Evolutionary conservation across 2,329 filamentous ascomycete species (phyloP), one percentile per base, ranked within the genome.

Genomic region (Westerdykella sp.): DNA sequence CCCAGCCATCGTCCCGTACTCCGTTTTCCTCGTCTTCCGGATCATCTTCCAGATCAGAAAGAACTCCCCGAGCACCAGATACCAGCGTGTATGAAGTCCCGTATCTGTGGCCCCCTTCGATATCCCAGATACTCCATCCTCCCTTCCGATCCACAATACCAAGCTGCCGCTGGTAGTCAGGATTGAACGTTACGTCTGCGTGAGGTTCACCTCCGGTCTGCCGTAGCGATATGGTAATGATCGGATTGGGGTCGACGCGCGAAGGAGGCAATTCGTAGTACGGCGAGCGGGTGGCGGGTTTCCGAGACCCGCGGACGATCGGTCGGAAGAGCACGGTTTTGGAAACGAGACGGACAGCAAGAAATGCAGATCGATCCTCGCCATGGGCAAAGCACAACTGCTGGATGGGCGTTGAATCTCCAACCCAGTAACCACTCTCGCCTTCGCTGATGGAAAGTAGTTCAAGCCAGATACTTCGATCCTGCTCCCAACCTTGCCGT

Each of bases 81-180:
- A 65, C 49, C 45, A 61, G 56, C 11, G 46, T 48, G 57, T 69
- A 42, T 67, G 69, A 11, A 54, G 40, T 31, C 13, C 47, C 42
- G 32, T 43, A 44, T 43, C 50, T 59, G 15, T 51, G 47, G 9
- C 44, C 44, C 34, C 55, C 52, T 21, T 59, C 51, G 18, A 84
- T 67, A 47, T 84, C 74, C 80, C 83, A 87, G 4, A 87, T 63
- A 35, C 71, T 80, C 85, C 85, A 90, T 44, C 69, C 71, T 1
- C 84, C 84, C 28, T 68, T 68, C 40, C 79, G 72, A 54, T 89
- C 83, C 14, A 89, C 70, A 21, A 88, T 70, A 13, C 74, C 81
- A 41, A 89, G 66, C 53, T 85, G 81, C 1, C 79, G 75, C 13
- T 71, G 66, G 45, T 72, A 78, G 60, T 68, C 77, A 0, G 83